Conservation (phyloP, 2,329 filamentous ascomycete species). For the Juglanconis juglandina region DNA sequence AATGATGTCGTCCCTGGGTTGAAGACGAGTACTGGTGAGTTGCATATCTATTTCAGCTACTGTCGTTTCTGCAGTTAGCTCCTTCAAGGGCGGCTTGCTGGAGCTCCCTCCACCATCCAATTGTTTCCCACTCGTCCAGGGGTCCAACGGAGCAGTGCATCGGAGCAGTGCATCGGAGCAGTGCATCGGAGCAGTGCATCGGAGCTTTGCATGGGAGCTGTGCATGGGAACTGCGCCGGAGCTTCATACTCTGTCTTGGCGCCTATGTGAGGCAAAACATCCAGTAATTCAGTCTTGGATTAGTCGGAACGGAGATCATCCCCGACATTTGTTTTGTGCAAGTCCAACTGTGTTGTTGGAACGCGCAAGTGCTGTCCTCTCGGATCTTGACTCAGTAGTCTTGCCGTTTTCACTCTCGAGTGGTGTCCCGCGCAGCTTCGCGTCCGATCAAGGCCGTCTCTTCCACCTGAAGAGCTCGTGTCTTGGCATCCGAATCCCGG, state of each 20-base stretch:
- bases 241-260: neutral
- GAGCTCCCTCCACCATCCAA: too few species aligned
- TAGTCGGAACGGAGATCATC: neutral
- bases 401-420: too few species aligned
- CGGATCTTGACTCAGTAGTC: neutral
- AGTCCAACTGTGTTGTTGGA: neutral
- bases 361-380: neutral
- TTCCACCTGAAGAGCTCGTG: neutral
- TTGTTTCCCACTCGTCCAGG: too few species aligned
- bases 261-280: neutral
- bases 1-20: slow-evolving; percentile 53
- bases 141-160: too few species aligned
- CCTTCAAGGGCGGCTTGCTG: too few species aligned
- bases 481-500: neutral
- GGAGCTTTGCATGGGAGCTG: neutral
- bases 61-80: neutral
- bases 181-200: too few species aligned
- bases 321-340: neutral
- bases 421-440: too few species aligned
- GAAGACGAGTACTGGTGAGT: slow-evolving; percentile 56
- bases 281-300: neutral
- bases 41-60: slow-evolving; percentile 12
- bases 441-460: neutral
- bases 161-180: too few species aligned
- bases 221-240: neutral